Base-by-base conservation (phyloP, 164 flowering plant species). In the Macadamia integrifolia region DNA sequence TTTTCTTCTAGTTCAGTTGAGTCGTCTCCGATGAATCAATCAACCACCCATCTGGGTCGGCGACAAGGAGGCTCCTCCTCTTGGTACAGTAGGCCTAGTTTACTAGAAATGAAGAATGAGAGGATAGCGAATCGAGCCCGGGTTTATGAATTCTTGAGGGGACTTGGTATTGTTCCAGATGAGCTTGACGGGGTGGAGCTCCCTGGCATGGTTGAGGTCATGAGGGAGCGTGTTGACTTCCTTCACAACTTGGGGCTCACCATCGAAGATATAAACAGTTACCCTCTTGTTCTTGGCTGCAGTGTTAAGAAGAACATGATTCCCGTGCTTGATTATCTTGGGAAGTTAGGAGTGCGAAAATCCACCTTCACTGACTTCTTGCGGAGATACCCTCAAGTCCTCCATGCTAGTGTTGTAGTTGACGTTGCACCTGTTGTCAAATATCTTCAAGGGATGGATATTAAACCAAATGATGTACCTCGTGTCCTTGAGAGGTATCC, bases 231-330 rank as follows among this genome's bases (percentile, higher is more conserved):
- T 17, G 81, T 95, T 53, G 96, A 92, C 70, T 95, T 95, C 72
- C 91, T 95, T 61, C 94, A 85, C 78, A 87, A 73, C 48, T 67
- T 95, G 62, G 98, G 98, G 18, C 87, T 95, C 18, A 84, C 93
- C 2, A 80, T 92, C 62, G 91, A 88, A 49, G 98, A 92, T 62
- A 92, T 92, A 31, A 90, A 92, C 80, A 85, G 84, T 72, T 95
- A 95, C 61, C 99, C 98, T 2, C 87, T 95, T 60, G 88, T 95
- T 69, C 91, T 95, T 62, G 99, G 98, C 62, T 95, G 97, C 73
- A 92, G 99, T 72, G 98, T 89, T 75, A 90, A 86, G 83, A 94
- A 92, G 75, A 95, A 95, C 79, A 89, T 95, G 97, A 78, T 95
- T 46, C 99, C 99, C 0, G 99, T 90, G 71, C 93, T 95, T 69